Evolutionary conservation across 176 grass and related monocot genomes (phyloP), one percentile per base, ranked within the genome.

Genomic region (Aechmea fasciata): DNA sequence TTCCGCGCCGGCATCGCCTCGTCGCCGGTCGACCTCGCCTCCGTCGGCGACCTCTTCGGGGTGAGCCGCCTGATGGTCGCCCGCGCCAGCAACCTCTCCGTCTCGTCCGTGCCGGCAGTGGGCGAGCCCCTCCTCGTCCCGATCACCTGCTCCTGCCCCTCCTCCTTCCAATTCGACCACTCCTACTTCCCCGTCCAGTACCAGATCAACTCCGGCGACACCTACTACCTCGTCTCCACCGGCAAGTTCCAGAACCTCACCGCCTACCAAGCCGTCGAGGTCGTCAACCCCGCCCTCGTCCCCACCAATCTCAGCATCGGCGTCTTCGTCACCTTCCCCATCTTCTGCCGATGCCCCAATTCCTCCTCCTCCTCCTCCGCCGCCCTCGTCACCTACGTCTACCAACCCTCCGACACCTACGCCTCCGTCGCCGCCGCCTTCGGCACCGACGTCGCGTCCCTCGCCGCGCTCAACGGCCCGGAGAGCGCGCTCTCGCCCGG

Each of bases 271-370:
- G 89, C 86, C 66, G 89, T 97, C 49, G 76, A 87, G 75, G 71
- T 90, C 68, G 89, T 97, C 2, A 97, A 97, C 52, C 93, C 93
- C 2, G 63, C 20, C 11, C 71, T 92, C 22, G 74, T 87, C 57
- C 65, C 82, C 13, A 83, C 70, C 55, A 13, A 92, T 33, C 81
- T 97, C 65, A 0, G 14, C 11, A 20, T 90, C 73, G 93, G 89
- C 57, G 68, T 12, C 78, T 83, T 97, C 69, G 71, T 86, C 76
- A 83, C 50, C 13, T 92, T 97, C 80, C 93, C 93, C 25, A 47
- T 97, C 73, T 97, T 97, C 73, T 96, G 93, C 81, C 93, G 90
- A 89, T 97, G 93, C 81, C 93, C 79, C 2, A 22, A 18, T 14
- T 2, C 11, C 57, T 71, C 33, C 7, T 2, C 11, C 57, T 71